Base-by-base conservation (phyloP, 75 land plant genomes). In the Chamaecyparis obtusa region DNA sequence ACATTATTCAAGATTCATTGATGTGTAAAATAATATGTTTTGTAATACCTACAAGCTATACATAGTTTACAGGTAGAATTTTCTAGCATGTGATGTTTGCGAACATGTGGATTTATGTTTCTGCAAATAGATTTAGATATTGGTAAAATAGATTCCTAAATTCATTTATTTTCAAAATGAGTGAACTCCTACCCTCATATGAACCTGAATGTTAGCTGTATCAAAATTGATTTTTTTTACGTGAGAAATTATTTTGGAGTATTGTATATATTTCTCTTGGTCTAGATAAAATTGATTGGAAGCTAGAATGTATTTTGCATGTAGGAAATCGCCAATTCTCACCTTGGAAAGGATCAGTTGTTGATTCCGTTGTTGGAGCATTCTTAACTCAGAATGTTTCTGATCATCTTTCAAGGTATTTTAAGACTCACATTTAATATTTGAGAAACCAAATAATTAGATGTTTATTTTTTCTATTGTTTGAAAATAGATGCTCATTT, bases 361-460 rank as follows among this genome's bases (percentile, higher is more conserved):
- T 95, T 3, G 97, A 96, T 77, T 96, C 97, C 9, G 89, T 96
- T 21, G 88, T 92, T 60, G 97, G 97, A 60, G 95, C 91, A 35
- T 96, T 91, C 85, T 89, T 96, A 21, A 96, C 97, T 69, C 97
- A 96, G 44, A 96, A 96, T 91, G 97, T 96, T 10, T 91, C 95
- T 7, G 97, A 96, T 85, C 89, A 90, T 51, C 88, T 93, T 36
- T 96, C 97, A 88, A 95, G 97, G 97, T 96, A 90, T 77, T 36
- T 43, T 88, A 56, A 44, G 32, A 46, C 30, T 27, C 10, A 44
- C 83, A 81, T n/a, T 81, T 27, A 10, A 80, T 2, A 1, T 81
- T 81, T 46, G 30, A 81, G 51, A 8, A 6, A 13, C 51, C 10
- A 48, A 46, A n/a, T 9, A 41, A 0, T 81, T 11, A 81, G 51